Evolutionary conservation across 306 rosid species (phyloP).

Genomic region (Corylus americana): DNA sequence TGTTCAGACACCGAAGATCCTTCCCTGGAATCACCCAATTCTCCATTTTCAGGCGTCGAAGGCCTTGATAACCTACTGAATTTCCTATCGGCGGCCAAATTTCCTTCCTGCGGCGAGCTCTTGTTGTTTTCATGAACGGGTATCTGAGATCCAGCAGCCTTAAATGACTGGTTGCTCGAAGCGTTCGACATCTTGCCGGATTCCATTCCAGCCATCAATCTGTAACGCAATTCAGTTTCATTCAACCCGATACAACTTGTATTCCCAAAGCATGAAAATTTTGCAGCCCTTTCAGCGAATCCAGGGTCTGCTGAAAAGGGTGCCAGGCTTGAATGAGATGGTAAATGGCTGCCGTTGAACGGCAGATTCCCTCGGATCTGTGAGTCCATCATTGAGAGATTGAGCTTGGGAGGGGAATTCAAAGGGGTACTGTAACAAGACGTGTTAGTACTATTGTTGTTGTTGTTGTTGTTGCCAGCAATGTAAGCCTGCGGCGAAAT

Average conservation of each 20-base stretch:
- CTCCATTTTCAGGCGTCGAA: conserved; percentile 51
- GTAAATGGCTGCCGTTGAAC: conserved; percentile 21
- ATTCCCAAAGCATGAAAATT: conserved; percentile 45
- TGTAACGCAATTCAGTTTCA: conserved; percentile 37
- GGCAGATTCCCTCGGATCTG: conserved; percentile 34
- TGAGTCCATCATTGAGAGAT: conserved; percentile 36
- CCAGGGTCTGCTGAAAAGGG: conserved; percentile 58
- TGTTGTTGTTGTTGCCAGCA: conserved; percentile 15
- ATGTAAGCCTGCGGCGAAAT: conserved; percentile 43
- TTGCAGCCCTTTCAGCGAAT: conserved; percentile 56
- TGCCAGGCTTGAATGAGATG: conserved; percentile 34
- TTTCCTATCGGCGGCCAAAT: conserved; percentile 32
- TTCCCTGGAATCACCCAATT: conserved; percentile 50
- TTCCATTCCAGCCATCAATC: conserved; percentile 38
- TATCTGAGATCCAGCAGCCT: conserved; percentile 36
- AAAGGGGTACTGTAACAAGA: conserved; percentile 58
- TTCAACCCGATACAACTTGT: conserved; percentile 27
- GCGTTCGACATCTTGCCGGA: conserved; percentile 36
- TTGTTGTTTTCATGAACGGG: conserved; percentile 34
- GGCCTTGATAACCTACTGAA: conserved; percentile 38
- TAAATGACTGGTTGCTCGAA: conserved; percentile 31
- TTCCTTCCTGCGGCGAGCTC: conserved; percentile 24
- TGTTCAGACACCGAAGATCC: conserved; percentile 63
- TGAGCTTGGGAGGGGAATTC: conserved; percentile 59
- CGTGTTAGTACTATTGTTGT: conserved; percentile 37